Evolutionary conservation across 495 filamentous ascomycete genomes (phyloP).

Genomic region (Xylaria acuta): DNA sequence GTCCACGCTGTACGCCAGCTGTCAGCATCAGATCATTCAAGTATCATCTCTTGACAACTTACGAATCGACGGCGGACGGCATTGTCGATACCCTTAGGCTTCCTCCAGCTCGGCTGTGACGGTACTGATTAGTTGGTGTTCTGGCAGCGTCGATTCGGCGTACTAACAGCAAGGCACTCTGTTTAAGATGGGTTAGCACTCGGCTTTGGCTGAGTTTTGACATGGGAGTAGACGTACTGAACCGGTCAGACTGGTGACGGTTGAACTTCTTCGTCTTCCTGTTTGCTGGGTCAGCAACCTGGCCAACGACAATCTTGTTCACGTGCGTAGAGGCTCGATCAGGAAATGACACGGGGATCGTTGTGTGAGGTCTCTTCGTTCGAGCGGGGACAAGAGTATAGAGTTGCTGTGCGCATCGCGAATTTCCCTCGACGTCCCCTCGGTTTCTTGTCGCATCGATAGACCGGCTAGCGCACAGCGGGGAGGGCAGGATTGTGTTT

Average conservation of each 20-base stretch:
- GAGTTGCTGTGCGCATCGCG: conserved; percentile 2
- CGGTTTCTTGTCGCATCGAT: not conserved
- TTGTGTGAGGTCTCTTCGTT: not conserved
- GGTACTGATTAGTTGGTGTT: conserved; percentile 56
- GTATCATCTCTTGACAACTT: conserved; percentile 8
- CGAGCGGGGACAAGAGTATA: not conserved
- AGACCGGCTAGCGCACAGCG: conserved; percentile 16
- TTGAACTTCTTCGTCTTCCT: conserved; percentile 85
- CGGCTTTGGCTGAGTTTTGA: not conserved
- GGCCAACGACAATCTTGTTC: not conserved
- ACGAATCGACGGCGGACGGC: conserved; percentile 45
- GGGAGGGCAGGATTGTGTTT: conserved; percentile 13
- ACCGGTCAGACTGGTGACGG: conserved; percentile 96
- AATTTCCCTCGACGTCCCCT: not conserved
- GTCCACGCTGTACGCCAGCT: conserved; percentile 63
- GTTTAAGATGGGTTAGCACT: conserved; percentile 13
- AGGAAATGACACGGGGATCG: not conserved
- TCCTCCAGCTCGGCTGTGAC: conserved; percentile 85
- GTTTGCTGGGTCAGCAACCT: not conserved
- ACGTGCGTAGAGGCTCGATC: not conserved
- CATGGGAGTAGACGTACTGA: conserved; percentile 53
- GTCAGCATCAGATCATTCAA: not conserved
- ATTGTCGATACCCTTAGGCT: conserved; percentile 99
- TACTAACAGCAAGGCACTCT: conserved; percentile 29
- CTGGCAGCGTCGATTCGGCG: not conserved